Percentiles rank a stretch among this genome's conserved stretches.
Evolutionary conservation across 768 basidiomycete genomes (phyloP).

Genomic region (Leucocoprinus birnbaumii): DNA sequence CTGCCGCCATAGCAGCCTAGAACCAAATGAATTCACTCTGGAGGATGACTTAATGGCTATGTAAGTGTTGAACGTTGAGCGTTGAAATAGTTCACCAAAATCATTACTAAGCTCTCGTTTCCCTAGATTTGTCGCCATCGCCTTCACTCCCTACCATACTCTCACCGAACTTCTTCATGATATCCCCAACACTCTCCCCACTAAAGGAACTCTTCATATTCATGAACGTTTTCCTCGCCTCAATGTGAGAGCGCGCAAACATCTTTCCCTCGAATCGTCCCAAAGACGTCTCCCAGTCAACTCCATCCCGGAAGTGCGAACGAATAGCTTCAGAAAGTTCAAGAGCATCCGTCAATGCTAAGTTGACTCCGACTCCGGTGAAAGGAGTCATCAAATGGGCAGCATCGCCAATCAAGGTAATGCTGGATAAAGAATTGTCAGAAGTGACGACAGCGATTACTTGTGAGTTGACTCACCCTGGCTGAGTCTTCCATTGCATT

Average conservation of each 20-base stretch:
- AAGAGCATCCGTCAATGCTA: slow-evolving; percentile 21
- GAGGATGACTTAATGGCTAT: too few relatives aligned
- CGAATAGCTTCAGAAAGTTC: slow-evolving; percentile 14
- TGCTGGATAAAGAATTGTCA: slow-evolving; percentile 1
- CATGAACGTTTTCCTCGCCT: background rate
- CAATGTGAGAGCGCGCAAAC: background rate
- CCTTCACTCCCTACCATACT: background rate
- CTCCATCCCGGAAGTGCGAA: background rate
- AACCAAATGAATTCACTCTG: too few relatives aligned
- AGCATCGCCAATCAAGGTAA: slow-evolving; percentile 23
- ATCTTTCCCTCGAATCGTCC: slow-evolving; percentile 7
- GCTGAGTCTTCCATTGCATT: slow-evolving; percentile 7
- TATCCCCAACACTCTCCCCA: background rate
- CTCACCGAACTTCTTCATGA: background rate
- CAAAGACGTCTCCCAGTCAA: background rate
- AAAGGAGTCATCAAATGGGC: slow-evolving; percentile 24
- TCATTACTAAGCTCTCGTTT: too few relatives aligned
- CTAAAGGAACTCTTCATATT: background rate
- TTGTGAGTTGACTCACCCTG: too few relatives aligned
- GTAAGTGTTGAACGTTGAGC: too few relatives aligned
- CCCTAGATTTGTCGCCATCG: too few relatives aligned
- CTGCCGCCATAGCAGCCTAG: too few relatives aligned
- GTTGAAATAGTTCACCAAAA: too few relatives aligned
- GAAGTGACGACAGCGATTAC: background rate
- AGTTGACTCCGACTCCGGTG: slow-evolving; percentile 22